Percentiles rank a stretch among this genome's conserved stretches.
Conservation (phyloP, 192 early-diverging fungal genomes). For the Endogone sp. region DNA sequence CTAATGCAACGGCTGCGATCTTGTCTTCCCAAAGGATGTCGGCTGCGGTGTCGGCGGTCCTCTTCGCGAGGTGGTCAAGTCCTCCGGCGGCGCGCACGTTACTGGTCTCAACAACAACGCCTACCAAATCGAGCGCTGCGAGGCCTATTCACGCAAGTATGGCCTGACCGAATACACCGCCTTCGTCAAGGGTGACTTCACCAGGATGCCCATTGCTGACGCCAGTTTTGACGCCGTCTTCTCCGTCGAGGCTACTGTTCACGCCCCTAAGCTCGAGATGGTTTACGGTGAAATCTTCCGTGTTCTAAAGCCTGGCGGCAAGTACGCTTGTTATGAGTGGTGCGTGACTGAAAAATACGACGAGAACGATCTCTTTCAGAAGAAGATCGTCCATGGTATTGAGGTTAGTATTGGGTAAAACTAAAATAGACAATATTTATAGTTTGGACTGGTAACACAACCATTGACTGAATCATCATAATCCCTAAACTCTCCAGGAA, state of each 20-base stretch:
- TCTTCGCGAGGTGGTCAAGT: constrained; percentile 78
- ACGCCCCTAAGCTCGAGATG: constrained; percentile 74
- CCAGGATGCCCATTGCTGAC: constrained; percentile 76
- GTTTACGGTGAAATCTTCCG: constrained; percentile 85
- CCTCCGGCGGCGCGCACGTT: constrained; percentile 65
- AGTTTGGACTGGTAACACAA: no score
- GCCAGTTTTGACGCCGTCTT: constrained; percentile 79
- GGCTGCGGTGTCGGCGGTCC: constrained; percentile 94
- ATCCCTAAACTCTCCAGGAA: constrained; percentile 28
- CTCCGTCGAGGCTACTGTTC: constrained; percentile 86
- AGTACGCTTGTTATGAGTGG: constrained; percentile 92
- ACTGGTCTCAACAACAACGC: constrained; percentile 92
- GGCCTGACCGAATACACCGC: constrained; percentile 55
- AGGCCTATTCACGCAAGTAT: constrained; percentile 66
- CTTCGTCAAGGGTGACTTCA: constrained; percentile 77
- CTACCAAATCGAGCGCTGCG: constrained; percentile 83
- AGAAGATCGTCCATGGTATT: constrained; percentile 71
- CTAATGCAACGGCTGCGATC: no score
- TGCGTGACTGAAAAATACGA: constrained; percentile 82
- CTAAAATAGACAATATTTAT: no score
- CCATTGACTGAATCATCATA: neutral
- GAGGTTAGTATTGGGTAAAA: constrained; percentile 49
- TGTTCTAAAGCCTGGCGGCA: constrained; percentile 83
- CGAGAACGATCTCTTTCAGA: constrained; percentile 63
- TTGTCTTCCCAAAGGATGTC: constrained; percentile 53